Conservation (phyloP, 2,329 filamentous ascomycete species). For the Talaromyces marneffei region DNA sequence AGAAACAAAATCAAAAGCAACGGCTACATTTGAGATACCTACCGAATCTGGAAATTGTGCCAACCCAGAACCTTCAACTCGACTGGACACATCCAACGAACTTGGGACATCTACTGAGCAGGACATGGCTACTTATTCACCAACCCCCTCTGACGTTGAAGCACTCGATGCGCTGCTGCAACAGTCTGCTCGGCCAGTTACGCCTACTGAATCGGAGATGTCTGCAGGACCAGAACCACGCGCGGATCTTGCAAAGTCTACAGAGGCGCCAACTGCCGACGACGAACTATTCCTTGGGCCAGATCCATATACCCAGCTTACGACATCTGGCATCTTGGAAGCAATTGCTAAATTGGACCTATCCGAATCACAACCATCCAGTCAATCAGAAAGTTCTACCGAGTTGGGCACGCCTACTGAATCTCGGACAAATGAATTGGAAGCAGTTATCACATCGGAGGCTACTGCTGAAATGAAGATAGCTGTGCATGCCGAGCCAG, state of each 20-base stretch:
- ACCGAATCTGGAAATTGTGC: background rate
- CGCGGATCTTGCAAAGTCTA: background rate
- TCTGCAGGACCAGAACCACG: background rate
- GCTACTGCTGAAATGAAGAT: background rate
- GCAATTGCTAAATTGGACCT: background rate
- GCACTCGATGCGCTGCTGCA: background rate
- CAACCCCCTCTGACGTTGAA: background rate
- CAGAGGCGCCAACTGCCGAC: background rate
- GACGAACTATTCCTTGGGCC: background rate
- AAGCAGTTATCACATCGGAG: background rate
- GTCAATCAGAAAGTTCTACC: background rate
- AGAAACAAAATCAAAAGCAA: background rate
- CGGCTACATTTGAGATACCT: background rate
- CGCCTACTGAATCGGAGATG: background rate
- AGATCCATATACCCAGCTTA: background rate
- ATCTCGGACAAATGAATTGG: background rate
- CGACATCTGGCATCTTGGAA: background rate
- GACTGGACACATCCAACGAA: background rate
- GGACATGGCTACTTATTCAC: background rate
- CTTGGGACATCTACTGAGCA: background rate
- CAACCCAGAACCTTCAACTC: background rate
- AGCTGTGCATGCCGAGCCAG: background rate
- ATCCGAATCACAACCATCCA: background rate
- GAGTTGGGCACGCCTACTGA: background rate
- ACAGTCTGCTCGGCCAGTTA: background rate